A percentile compares a stretch with the other conserved stretches of the same genome.
These are phyloP conservation scores for Durio zibethinus DNA, from an alignment of 345 rosid genomes.

Conservation along the genomic window DNA sequence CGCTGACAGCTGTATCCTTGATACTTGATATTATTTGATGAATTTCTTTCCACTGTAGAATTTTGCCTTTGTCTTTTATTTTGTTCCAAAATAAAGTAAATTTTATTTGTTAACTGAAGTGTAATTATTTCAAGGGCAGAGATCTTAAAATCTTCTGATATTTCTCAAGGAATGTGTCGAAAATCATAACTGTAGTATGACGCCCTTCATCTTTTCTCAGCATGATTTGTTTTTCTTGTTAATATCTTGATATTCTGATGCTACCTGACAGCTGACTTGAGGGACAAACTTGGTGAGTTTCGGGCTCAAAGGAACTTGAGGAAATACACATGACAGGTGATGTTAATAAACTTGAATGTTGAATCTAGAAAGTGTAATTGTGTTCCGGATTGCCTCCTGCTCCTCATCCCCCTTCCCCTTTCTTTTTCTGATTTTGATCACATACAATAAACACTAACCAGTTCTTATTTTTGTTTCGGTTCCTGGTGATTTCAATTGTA, in stretches of 20 bases:
- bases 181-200: neutral
- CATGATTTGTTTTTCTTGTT: neutral
- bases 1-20: neutral
- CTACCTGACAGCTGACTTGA: constrained; percentile 74
- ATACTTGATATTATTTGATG: neutral
- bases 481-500: constrained; percentile 26
- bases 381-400: neutral
- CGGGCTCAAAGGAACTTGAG: constrained; percentile 78
- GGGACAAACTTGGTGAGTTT: constrained; percentile 83
- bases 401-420: neutral
- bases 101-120: neutral
- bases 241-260: neutral
- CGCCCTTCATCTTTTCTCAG: neutral
- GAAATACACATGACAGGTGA: constrained; percentile 62
- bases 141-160: neutral
- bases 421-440: neutral
- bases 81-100: neutral
- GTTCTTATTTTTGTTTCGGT: constrained; percentile 14
- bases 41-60: neutral
- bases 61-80: neutral
- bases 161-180: neutral
- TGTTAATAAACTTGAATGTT: neutral
- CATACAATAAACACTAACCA: neutral
- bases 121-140: neutral
- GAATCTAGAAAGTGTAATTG: neutral